Evolutionary conservation across 768 basidiomycete genomes (phyloP).

Genomic region (Termitomyces sp.): DNA sequence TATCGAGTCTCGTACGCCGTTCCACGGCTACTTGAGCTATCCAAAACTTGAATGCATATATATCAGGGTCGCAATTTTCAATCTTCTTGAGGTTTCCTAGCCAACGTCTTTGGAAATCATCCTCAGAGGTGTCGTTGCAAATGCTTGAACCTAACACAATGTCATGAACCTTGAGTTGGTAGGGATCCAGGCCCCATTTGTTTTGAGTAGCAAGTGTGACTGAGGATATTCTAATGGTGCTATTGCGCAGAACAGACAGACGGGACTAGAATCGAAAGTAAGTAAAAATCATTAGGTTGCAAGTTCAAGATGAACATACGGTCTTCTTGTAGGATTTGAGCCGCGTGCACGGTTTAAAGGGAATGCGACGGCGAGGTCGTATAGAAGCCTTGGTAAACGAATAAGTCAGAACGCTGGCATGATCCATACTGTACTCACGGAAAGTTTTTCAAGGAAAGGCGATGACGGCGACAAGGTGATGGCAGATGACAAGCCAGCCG

Average conservation of each 20-base stretch:
- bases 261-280: constrained; percentile 29
- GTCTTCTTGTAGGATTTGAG: constrained; percentile 33
- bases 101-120: constrained; percentile 44
- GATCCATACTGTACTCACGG: constrained; percentile 15
- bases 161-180: constrained; percentile 38
- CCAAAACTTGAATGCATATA: constrained; percentile 41
- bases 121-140: constrained; percentile 37
- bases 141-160: constrained; percentile 36
- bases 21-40: constrained; percentile 41
- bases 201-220: constrained; percentile 39
- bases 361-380: constrained; percentile 35
- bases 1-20: constrained; percentile 29
- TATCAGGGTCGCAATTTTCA: constrained; percentile 38
- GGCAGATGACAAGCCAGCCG: constrained; percentile 10
- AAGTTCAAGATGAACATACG: constrained; percentile 23
- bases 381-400: constrained; percentile 37
- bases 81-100: constrained; percentile 37
- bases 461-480: constrained; percentile 18
- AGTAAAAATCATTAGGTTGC: neutral
- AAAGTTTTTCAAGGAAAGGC: constrained; percentile 20
- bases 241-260: constrained; percentile 39
- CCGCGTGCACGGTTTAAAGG: constrained; percentile 30
- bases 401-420: constrained; percentile 13
- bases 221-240: constrained; percentile 40
- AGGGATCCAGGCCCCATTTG: constrained; percentile 28